Percentiles rank a stretch among this genome's conserved stretches.
phyloP scores from a whole-genome alignment of 306 rosid genomes.

The Malus asiatica region DNA sequence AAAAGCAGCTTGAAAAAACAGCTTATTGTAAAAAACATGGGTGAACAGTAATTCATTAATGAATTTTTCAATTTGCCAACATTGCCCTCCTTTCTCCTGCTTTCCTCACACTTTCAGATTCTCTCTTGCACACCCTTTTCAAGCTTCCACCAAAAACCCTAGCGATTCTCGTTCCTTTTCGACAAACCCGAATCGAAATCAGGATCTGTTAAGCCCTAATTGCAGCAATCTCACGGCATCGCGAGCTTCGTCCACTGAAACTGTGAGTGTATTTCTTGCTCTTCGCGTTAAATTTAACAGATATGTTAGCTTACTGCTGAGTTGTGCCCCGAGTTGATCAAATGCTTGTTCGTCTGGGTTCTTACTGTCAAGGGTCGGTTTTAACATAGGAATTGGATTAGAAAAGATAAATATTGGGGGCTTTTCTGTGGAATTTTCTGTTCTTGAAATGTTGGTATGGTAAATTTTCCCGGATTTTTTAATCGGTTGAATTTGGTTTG shows the following conservation, averaged over 20 bases:
- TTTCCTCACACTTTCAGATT: no score
- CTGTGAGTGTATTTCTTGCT: slow-evolving; percentile 5
- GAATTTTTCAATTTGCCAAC: no score
- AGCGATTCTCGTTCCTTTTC: slow-evolving; percentile 5
- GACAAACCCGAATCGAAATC: not conserved
- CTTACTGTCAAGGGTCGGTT: not conserved
- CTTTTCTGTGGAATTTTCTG: not conserved
- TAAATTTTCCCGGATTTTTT: not conserved
- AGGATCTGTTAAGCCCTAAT: not conserved
- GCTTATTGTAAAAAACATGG: no score
- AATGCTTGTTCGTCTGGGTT: not conserved
- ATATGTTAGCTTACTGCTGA: not conserved
- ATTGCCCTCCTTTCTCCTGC: no score
- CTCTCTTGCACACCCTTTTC: no score
- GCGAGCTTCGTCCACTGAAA: not conserved
- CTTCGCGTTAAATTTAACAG: not conserved
- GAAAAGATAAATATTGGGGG: not conserved
- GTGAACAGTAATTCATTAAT: no score
- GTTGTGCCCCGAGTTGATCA: not conserved
- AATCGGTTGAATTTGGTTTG: not conserved
- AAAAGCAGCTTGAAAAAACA: no score
- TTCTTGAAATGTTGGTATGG: not conserved
- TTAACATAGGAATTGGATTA: not conserved
- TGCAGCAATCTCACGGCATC: not conserved
- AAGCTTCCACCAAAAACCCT: slow-evolving; percentile 16